phyloP scores from a whole-genome alignment of 129 eudicot genomes.

The Tanacetum coccineum region DNA sequence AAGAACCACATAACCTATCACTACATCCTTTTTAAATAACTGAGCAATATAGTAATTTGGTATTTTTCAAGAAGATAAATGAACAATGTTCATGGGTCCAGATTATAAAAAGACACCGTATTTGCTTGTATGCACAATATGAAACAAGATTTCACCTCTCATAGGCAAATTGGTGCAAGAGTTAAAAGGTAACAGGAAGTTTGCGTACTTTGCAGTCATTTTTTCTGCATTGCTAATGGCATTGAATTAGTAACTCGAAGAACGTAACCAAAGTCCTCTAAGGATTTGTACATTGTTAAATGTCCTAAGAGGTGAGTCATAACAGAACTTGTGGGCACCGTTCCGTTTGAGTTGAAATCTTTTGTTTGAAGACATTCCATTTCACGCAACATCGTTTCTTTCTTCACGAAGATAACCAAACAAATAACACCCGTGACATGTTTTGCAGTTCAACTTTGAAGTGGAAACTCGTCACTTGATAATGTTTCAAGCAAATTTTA shows the following conservation, averaged over 20 bases:
- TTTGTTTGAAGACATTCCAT: slow-evolving; percentile 21
- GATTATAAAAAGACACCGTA: slow-evolving; percentile 53
- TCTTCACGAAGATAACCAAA: slow-evolving; percentile 29
- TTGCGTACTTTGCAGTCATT: background rate
- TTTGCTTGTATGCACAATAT: slow-evolving; percentile 32
- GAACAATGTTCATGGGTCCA: slow-evolving; percentile 58
- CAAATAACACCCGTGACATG: too few species aligned
- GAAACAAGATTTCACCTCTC: slow-evolving; percentile 52
- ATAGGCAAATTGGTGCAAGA: slow-evolving; percentile 57
- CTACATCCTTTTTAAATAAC: slow-evolving; percentile 58
- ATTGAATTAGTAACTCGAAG: slow-evolving; percentile 62
- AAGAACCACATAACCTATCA: slow-evolving; percentile 46
- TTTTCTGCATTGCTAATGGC: slow-evolving; percentile 37
- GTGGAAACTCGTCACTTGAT: too few species aligned
- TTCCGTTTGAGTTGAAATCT: slow-evolving; percentile 29
- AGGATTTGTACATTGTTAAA: slow-evolving; percentile 37
- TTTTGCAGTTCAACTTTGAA: too few species aligned
- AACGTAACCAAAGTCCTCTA: slow-evolving; percentile 48
- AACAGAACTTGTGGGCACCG: slow-evolving; percentile 30
- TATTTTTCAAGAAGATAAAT: slow-evolving; percentile 47
- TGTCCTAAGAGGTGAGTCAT: slow-evolving; percentile 40
- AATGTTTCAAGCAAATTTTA: too few species aligned
- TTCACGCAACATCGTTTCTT: slow-evolving; percentile 39
- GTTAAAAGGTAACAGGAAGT: slow-evolving; percentile 40
- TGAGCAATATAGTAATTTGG: slow-evolving; percentile 54